phyloP scores from a whole-genome alignment of 1,139 yeast species.

The Hyphopichia wangnamkhiaoensis region DNA sequence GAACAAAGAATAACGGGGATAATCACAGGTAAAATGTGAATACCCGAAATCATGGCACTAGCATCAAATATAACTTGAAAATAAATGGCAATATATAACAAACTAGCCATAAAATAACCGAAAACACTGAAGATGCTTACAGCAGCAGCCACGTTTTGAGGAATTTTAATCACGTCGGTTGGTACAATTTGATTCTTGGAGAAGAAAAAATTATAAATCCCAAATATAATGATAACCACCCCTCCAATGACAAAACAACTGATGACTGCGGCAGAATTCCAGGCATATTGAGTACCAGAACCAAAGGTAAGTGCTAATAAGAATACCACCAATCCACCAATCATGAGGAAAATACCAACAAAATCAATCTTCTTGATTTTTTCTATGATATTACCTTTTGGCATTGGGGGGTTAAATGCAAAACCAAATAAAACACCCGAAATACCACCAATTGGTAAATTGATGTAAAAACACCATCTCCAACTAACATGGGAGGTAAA shows the following conservation, averaged over 20 bases:
- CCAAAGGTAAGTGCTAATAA: constrained; percentile 57
- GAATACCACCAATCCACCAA: constrained; percentile 43
- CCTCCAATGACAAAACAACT: constrained; percentile 13
- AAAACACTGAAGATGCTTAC: constrained; percentile 8
- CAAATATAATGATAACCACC: constrained; percentile 17
- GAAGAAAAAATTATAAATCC: constrained; percentile 10
- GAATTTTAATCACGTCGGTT: constrained; percentile 12
- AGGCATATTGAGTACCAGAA: constrained; percentile 26
- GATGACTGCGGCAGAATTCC: constrained; percentile 15
- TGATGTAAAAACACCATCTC: constrained; percentile 81
- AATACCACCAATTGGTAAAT: constrained; percentile 29
- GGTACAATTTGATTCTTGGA: constrained; percentile 16
- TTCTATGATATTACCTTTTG: constrained; percentile 10
- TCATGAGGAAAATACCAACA: constrained; percentile 44
- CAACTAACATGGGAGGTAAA: constrained; percentile 55
- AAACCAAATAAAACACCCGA: constrained; percentile 15
- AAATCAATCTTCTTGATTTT: constrained; percentile 41
- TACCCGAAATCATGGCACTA: constrained; percentile 39
- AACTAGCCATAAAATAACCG: constrained; percentile 25
- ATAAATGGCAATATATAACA: constrained; percentile 34
- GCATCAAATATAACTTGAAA: constrained; percentile 38
- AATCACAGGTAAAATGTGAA: constrained; percentile 37
- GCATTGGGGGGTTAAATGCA: constrained; percentile 18
- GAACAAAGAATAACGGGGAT: constrained; percentile 36
- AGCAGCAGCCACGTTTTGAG: constrained; percentile 10